Evolutionary conservation across 805 yeast genomes (phyloP).

Genomic region (Naumovozyma castellii): DNA sequence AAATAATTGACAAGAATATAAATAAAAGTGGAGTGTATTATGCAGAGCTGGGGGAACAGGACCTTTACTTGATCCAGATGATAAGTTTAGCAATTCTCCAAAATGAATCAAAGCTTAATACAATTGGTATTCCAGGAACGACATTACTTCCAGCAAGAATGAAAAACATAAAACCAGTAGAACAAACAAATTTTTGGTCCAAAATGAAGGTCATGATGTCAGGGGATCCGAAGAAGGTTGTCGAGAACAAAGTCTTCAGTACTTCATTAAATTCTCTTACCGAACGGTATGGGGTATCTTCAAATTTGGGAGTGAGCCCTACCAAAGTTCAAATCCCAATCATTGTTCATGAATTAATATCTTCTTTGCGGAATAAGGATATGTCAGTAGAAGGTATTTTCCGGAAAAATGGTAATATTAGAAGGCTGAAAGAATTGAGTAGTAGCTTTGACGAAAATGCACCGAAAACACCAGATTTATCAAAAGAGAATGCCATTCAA

Average conservation of each 20-base stretch:
- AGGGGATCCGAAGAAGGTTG: conserved; percentile 18
- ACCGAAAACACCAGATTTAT: conserved; percentile 56
- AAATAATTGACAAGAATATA: conserved; percentile 5
- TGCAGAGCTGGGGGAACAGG: conserved; percentile 37
- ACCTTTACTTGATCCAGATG: conserved; percentile 49
- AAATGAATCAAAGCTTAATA: conserved; percentile 12
- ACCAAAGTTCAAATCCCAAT: conserved; percentile 72
- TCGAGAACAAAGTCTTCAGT: conserved; percentile 57
- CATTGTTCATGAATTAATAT: conserved; percentile 75
- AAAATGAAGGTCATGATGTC: conserved; percentile 23
- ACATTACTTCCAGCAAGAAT: conserved; percentile 56
- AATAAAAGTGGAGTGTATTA: conserved; percentile 39
- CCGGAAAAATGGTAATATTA: conserved; percentile 91
- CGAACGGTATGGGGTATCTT: conserved; percentile 65
- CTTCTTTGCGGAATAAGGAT: conserved; percentile 79
- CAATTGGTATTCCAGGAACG: not conserved
- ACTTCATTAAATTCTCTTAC: conserved; percentile 62
- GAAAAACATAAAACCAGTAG: conserved; percentile 41
- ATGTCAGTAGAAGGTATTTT: conserved; percentile 94
- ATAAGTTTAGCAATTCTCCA: conserved; percentile 35
- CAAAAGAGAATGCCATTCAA: conserved; percentile 77
- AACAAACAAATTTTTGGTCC: conserved; percentile 20
- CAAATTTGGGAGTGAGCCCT: conserved; percentile 79
- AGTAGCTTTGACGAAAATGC: conserved; percentile 69
- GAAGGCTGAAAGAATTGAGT: conserved; percentile 62